Evolutionary conservation across 306 rosid species (phyloP), one percentile per base, ranked within the genome.

Genomic region (Quillaja saponaria): DNA sequence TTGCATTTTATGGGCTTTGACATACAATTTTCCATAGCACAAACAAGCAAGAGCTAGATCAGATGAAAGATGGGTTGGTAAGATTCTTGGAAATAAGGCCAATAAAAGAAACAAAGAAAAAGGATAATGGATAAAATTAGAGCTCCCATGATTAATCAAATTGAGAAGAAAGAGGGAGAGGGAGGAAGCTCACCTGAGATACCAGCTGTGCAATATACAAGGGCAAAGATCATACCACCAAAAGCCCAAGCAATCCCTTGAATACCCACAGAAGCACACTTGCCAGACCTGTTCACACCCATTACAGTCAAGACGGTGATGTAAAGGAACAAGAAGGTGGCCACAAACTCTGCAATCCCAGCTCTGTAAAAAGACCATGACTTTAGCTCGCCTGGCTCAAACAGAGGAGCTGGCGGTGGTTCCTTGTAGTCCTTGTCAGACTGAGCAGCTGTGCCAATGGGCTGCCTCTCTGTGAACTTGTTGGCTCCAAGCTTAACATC

Each of bases 191-290:
- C 55, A 89, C 97, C 91, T 62, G 97, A 91, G 45, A 91, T 84
- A 49, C 97, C 97, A 53, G 96, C 97, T 9, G 97, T 91, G 62
- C 96, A 87, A 84, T 91, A 87, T 7, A 91, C 96, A 34, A 91
- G 96, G 8, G 96, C 91, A 54, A 91, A 91, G 53, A 91, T 91
- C 95, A 85, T 85, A n/a, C 97, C 97, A 63, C 97, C 97, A 76
- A 91, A 91, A 58, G 97, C 87, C 97, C 97, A 91, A 50, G 97
- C 97, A 71, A 91, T 91, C 6, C 97, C 97, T 47, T 87, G 97
- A 64, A 82, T 68, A 38, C 97, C 96, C 34, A 91, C 97, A 62
- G 85, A 57, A 64, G 78, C 35, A 72, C 97, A 91, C 75, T 70
- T 85, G 47, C 6, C 17, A 0, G 75, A 45, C 16, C 75, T 81